Percentiles rank a stretch among this genome's conserved stretches.
Conservation (phyloP, 371 early-diverging fungal species). For the Apophysomyces ossiformis region DNA sequence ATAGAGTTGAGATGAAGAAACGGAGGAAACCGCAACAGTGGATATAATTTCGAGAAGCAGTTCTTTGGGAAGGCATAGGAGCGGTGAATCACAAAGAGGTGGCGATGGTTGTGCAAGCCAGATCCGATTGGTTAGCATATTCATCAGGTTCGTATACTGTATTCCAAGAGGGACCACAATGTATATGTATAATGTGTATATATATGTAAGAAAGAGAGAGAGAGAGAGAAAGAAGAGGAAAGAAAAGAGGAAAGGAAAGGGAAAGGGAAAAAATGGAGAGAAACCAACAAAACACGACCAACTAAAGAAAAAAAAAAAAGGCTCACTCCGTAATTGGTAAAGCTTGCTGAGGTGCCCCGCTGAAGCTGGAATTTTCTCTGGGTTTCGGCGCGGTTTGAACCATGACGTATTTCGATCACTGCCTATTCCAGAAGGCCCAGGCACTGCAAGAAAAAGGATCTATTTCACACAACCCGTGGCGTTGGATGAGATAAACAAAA, state of each 20-base stretch:
- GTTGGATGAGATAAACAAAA: no score
- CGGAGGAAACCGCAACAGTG: constrained; percentile 23
- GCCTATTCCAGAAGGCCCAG: background rate
- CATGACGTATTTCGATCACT: constrained; percentile 3
- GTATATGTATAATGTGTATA: background rate
- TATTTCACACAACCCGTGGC: no score
- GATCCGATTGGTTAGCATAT: constrained; percentile 15
- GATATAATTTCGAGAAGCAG: constrained; percentile 40
- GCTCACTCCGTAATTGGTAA: constrained; percentile 10
- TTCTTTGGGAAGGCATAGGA: constrained; percentile 45
- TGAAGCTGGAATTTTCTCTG: constrained; percentile 7
- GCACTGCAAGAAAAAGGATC: background rate
- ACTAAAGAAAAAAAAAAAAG: constrained; percentile 7
- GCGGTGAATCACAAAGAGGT: constrained; percentile 13
- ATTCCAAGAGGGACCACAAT: no score
- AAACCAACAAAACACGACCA: constrained; percentile 15
- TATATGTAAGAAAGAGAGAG: background rate
- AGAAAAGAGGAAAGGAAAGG: constrained; percentile 7
- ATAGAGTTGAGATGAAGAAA: constrained; percentile 19
- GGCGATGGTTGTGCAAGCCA: constrained; percentile 22
- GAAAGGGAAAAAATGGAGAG: constrained; percentile 16
- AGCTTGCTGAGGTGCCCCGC: background rate
- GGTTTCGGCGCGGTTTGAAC: constrained; percentile 6
- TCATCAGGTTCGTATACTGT: background rate
- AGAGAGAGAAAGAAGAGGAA: background rate